These are phyloP conservation scores for Pinus albicaulis DNA, from an alignment of 75 land plant genomes.

Conservation along the genomic window DNA sequence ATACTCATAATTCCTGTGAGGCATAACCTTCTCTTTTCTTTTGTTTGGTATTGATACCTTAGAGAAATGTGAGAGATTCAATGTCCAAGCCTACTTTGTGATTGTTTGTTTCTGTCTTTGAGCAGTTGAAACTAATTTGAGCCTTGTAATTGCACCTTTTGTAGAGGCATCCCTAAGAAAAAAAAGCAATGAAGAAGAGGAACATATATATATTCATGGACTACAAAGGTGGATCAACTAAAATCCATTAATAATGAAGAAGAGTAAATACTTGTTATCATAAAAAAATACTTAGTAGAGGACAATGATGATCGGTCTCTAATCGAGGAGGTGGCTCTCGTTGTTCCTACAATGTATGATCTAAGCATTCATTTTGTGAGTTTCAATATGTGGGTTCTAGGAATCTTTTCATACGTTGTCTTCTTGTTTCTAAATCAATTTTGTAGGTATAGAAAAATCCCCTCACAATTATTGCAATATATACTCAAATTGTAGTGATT, in stretches of 20 bases:
- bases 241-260: background rate
- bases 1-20: no score
- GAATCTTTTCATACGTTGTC: constrained; percentile 54
- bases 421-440: constrained; percentile 82
- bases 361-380: constrained; percentile 60
- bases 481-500: constrained; percentile 61
- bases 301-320: constrained; percentile 41
- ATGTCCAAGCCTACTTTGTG: no score
- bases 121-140: background rate
- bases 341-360: constrained; percentile 76
- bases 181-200: background rate
- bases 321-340: constrained; percentile 68
- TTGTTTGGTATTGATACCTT: no score
- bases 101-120: no score
- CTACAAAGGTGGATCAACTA: background rate
- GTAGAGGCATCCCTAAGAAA: background rate
- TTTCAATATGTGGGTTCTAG: constrained; percentile 78
- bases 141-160: background rate
- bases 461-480: constrained; percentile 47
- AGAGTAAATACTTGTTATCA: background rate
- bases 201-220: background rate
- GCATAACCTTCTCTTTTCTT: no score
- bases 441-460: constrained; percentile 77
- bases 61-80: no score
- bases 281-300: background rate